These are phyloP conservation scores for Aureobasidium uvarum DNA, from an alignment of 2,329 filamentous ascomycete species.

Conservation along the genomic window DNA sequence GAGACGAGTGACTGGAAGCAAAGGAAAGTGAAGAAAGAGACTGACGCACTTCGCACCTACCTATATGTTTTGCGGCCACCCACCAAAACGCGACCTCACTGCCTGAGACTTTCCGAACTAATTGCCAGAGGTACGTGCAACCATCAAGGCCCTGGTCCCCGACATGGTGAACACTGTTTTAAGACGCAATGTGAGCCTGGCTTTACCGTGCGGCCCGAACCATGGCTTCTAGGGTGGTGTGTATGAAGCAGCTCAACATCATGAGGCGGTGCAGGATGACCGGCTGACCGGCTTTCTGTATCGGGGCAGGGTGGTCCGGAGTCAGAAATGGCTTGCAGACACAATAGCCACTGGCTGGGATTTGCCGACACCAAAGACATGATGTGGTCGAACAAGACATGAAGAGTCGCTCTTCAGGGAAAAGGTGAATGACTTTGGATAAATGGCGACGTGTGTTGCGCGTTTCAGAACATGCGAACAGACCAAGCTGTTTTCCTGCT, in stretches of 20 bases:
- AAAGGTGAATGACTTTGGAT: background rate
- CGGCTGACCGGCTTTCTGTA: constrained; percentile 5
- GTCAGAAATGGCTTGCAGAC: constrained; percentile 7
- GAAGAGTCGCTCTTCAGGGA: background rate
- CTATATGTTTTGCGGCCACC: constrained; percentile 24
- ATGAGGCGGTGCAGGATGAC: background rate
- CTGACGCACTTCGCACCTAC: background rate
- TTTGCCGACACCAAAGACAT: background rate
- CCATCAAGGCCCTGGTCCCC: constrained; percentile 20
- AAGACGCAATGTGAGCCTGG: constrained; percentile 21
- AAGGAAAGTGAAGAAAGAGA: background rate
- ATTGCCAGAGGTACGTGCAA: constrained; percentile 23
- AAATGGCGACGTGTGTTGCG: constrained; percentile 19
- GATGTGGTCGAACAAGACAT: background rate
- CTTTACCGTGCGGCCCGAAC: constrained; percentile 21
- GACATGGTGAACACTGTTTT: background rate
- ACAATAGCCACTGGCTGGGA: background rate
- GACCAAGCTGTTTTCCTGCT: constrained; percentile 9
- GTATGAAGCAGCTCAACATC: background rate
- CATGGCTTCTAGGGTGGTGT: constrained; percentile 17
- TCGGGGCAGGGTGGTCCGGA: background rate
- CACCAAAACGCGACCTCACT: background rate
- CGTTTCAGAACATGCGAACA: constrained; percentile 20
- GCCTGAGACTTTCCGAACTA: constrained; percentile 21
- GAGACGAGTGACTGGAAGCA: background rate